These are phyloP conservation scores for Posidonia australis DNA, from an alignment of 106 monocot species.

Conservation along the genomic window DNA sequence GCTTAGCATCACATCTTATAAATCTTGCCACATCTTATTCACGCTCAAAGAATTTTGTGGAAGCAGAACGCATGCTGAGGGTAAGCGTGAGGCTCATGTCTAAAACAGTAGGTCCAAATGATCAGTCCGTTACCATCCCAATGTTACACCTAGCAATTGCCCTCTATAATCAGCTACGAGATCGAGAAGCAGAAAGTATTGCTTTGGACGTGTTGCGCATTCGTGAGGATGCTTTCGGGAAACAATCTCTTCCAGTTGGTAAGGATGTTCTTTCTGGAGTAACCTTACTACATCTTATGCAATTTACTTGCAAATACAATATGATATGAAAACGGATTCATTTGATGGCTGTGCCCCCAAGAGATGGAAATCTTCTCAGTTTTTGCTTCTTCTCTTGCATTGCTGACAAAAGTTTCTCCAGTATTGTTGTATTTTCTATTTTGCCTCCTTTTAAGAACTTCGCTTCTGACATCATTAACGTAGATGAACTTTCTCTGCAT, in stretches of 20 bases:
- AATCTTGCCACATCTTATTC: conserved; percentile 71
- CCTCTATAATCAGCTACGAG: conserved; percentile 44
- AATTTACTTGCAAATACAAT: neutral
- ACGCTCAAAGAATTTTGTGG: conserved; percentile 63
- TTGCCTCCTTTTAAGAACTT: too few species aligned
- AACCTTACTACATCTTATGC: neutral
- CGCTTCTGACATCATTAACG: too few species aligned
- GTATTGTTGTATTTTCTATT: too few species aligned
- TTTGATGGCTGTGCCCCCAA: too few species aligned
- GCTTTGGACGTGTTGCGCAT: conserved; percentile 49
- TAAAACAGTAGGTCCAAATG: conserved; percentile 20
- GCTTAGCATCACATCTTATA: conserved; percentile 42
- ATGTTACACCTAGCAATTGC: conserved; percentile 78
- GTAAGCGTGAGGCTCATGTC: conserved; percentile 40
- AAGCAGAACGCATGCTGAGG: conserved; percentile 65
- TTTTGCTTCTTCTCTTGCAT: too few species aligned
- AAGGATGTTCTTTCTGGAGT: conserved; percentile 10
- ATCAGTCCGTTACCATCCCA: conserved; percentile 51
- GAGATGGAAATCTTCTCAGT: too few species aligned
- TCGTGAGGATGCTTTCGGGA: conserved; percentile 64
- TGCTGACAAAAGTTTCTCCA: too few species aligned
- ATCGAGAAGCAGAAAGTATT: conserved; percentile 71
- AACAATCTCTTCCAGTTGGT: conserved; percentile 77
- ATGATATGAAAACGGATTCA: neutral
- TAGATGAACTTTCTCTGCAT: too few species aligned